A percentile compares a stretch with the other conserved stretches of the same genome.
These are phyloP conservation scores for Macrolepiota dolichaula DNA, from an alignment of 768 basidiomycete genomes.

Conservation along the genomic window DNA sequence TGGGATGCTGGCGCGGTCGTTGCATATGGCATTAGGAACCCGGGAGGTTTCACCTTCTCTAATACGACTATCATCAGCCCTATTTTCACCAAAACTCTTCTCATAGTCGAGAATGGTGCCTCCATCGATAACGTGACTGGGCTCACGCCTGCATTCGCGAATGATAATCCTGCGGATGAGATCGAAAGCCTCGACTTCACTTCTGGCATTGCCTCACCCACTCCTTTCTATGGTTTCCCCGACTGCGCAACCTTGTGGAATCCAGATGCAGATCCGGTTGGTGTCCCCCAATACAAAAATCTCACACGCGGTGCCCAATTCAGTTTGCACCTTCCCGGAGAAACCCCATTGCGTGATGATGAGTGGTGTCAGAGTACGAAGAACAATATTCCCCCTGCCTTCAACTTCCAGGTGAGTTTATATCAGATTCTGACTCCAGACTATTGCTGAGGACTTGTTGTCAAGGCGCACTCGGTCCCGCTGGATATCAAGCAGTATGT, in stretches of 20 bases:
- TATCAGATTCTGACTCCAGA: neutral
- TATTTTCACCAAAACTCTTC: constrained; percentile 18
- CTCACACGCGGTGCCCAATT: constrained; percentile 33
- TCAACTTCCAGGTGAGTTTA: constrained; percentile 35
- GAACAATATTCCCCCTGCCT: constrained; percentile 35
- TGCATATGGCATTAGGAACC: constrained; percentile 43
- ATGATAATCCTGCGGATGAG: constrained; percentile 44
- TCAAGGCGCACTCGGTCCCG: constrained; percentile 43
- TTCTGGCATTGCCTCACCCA: neutral
- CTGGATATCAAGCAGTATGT: constrained; percentile 43
- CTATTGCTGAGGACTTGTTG: neutral
- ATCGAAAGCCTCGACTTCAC: constrained; percentile 25
- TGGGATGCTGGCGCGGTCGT: constrained; percentile 32
- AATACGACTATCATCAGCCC: constrained; percentile 10
- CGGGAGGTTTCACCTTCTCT: constrained; percentile 37
- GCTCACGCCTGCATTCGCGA: constrained; percentile 35
- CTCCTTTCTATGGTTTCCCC: constrained; percentile 36
- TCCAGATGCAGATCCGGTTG: constrained; percentile 34
- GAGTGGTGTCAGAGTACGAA: constrained; percentile 28
- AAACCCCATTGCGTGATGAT: constrained; percentile 19
- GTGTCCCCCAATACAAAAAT: constrained; percentile 32
- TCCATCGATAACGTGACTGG: constrained; percentile 38
- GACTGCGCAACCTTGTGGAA: constrained; percentile 45
- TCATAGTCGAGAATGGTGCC: constrained; percentile 41
- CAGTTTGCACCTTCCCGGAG: constrained; percentile 31